These are phyloP conservation scores for Daldinia caldariorum DNA, from an alignment of 495 filamentous ascomycete genomes.

Conservation along the genomic window DNA sequence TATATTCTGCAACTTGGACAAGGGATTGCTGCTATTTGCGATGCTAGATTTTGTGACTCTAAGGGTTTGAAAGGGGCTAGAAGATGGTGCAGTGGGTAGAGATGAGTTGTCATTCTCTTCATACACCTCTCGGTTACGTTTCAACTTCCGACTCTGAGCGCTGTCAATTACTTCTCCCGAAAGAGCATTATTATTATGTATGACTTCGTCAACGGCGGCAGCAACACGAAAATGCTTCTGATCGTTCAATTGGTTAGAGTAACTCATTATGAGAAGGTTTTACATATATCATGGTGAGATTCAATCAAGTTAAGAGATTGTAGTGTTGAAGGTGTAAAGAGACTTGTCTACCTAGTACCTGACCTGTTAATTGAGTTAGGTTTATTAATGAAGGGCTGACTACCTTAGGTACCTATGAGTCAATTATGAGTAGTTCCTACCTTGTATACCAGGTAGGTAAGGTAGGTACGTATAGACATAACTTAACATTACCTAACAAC, in stretches of 20 bases:
- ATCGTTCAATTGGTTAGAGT: background rate
- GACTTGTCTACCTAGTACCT: background rate
- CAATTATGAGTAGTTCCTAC: background rate
- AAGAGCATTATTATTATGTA: background rate
- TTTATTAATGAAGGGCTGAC: background rate
- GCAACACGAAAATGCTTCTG: background rate
- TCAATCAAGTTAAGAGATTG: no score
- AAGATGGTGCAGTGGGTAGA: slow-evolving; percentile 18
- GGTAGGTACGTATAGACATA: background rate
- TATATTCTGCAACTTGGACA: slow-evolving; percentile 5
- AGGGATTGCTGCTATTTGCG: background rate
- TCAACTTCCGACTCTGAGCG: slow-evolving; percentile 5
- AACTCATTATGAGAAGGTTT: background rate
- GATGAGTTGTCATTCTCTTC: slow-evolving; percentile 6
- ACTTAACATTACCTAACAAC: background rate
- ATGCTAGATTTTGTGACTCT: slow-evolving; percentile 28
- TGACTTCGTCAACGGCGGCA: background rate
- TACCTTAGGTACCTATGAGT: background rate
- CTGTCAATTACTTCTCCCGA: background rate
- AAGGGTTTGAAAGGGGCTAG: slow-evolving; percentile 27
- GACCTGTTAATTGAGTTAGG: no score
- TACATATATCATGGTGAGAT: background rate
- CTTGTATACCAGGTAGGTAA: no score
- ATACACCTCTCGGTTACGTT: slow-evolving; percentile 17
- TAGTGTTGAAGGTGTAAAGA: background rate